Conservation (phyloP, 352 stramenopile genomes). For the Pythium aquatile region DNA sequence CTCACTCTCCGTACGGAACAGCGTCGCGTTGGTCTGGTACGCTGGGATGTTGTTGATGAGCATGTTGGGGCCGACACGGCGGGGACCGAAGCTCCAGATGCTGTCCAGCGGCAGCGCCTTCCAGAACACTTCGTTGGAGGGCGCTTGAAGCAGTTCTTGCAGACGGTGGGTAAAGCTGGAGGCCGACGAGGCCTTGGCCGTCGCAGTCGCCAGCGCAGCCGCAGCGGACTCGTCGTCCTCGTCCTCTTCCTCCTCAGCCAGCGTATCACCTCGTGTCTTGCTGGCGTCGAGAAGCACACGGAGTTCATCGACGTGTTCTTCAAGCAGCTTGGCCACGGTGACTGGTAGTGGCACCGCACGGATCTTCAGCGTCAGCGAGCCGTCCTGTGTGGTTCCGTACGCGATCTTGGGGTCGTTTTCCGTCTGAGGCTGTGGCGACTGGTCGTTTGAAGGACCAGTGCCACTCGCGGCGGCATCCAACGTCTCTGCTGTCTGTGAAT, state of each 20-base stretch:
- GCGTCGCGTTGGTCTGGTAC: conserved; percentile 27
- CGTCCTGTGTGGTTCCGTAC: conserved; percentile 63
- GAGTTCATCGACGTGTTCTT: conserved; percentile 60
- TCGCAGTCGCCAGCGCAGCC: not conserved
- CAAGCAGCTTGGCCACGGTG: conserved; percentile 62
- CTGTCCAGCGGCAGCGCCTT: conserved; percentile 44
- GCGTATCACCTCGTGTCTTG: conserved; percentile 10
- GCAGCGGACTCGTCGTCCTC: not conserved
- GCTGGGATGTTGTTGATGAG: conserved; percentile 71
- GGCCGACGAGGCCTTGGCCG: not conserved
- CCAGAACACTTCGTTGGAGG: conserved; percentile 50
- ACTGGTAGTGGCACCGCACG: conserved; percentile 73
- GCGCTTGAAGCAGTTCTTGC: conserved; percentile 41
- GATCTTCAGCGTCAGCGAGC: conserved; percentile 70
- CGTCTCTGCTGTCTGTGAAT: conserved; percentile 13
- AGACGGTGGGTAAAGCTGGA: conserved; percentile 41
- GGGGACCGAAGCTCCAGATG: conserved; percentile 76
- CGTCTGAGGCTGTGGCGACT: not conserved
- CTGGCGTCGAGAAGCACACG: conserved; percentile 35
- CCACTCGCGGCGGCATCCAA: conserved; percentile 1
- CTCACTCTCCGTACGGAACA: not conserved
- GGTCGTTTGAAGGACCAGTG: conserved; percentile 21
- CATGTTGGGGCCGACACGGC: conserved; percentile 71
- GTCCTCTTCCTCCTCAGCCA: conserved; percentile 12
- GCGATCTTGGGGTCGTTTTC: conserved; percentile 35